Evolutionary conservation across 352 stramenopile species (phyloP).

Genomic region (Peronospora destructor): DNA sequence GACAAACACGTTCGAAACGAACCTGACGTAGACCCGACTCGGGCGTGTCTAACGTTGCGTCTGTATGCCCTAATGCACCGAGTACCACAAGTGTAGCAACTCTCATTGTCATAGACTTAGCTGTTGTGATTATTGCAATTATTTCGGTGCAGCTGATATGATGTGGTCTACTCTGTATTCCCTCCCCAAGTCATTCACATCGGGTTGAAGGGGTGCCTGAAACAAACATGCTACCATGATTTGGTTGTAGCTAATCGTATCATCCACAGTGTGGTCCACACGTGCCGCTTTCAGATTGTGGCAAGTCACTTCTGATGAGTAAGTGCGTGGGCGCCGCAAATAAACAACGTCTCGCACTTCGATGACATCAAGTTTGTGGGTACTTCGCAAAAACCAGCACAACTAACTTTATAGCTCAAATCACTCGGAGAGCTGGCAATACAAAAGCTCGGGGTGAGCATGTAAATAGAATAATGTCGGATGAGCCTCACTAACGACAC

Average conservation of each 20-base stretch:
- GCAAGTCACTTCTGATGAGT: too few relatives aligned
- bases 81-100: slow-evolving; percentile 9
- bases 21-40: slow-evolving; percentile 31
- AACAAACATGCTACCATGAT: neutral
- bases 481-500: slow-evolving; percentile 2
- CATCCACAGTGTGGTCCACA: neutral
- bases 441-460: neutral
- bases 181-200: slow-evolving; percentile 10
- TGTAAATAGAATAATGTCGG: slow-evolving; percentile 2
- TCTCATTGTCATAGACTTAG: slow-evolving; percentile 1
- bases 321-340: too few relatives aligned
- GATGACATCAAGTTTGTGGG: slow-evolving; percentile 2
- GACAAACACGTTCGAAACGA: neutral
- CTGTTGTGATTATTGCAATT: neutral
- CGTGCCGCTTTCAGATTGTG: neutral
- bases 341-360: neutral
- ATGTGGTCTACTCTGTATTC: slow-evolving; percentile 14
- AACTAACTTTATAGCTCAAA: neutral
- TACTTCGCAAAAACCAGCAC: neutral
- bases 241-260: too few relatives aligned
- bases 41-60: slow-evolving; percentile 5
- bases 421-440: neutral
- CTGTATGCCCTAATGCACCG: neutral
- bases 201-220: neutral
- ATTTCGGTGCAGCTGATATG: neutral